Percentiles rank a stretch among this genome's conserved stretches.
These are phyloP conservation scores for Jaltomata sinuosa DNA, from an alignment of 257 asterid genomes.

Conservation along the genomic window DNA sequence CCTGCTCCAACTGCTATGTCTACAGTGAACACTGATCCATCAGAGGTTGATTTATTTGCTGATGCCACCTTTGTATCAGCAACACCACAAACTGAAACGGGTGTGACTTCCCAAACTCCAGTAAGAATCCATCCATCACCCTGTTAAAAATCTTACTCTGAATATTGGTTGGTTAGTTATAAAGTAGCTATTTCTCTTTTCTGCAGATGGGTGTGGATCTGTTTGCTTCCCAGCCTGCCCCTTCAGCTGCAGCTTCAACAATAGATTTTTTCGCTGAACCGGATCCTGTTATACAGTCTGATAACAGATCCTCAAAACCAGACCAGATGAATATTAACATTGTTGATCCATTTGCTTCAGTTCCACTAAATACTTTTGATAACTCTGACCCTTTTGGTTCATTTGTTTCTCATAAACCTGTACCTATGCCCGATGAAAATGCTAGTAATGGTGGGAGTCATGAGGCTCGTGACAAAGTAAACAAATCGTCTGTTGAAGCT, in stretches of 20 bases:
- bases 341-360: slow-evolving; percentile 73
- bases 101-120: slow-evolving; percentile 37
- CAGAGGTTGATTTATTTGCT: slow-evolving; percentile 82
- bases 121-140: slow-evolving; percentile 27
- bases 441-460: slow-evolving; percentile 19
- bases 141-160: background rate
- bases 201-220: slow-evolving; percentile 55
- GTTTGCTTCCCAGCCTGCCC: slow-evolving; percentile 59
- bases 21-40: slow-evolving; percentile 25
- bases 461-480: slow-evolving; percentile 21
- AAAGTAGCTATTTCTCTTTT: slow-evolving; percentile 4
- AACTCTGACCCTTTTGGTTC: slow-evolving; percentile 63
- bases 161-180: background rate
- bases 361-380: slow-evolving; percentile 65
- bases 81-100: slow-evolving; percentile 27
- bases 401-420: slow-evolving; percentile 42
- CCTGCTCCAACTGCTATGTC: slow-evolving; percentile 35
- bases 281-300: slow-evolving; percentile 39
- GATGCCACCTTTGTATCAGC: slow-evolving; percentile 87
- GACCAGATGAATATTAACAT: slow-evolving; percentile 22
- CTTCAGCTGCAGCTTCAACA: slow-evolving; percentile 43
- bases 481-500: slow-evolving; percentile 4
- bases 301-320: slow-evolving; percentile 25
- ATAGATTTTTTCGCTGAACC: slow-evolving; percentile 65
- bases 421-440: slow-evolving; percentile 23